These are phyloP conservation scores for Leishmania gerbilli DNA, from an alignment of 208 protist species.

Conservation along the genomic window DNA sequence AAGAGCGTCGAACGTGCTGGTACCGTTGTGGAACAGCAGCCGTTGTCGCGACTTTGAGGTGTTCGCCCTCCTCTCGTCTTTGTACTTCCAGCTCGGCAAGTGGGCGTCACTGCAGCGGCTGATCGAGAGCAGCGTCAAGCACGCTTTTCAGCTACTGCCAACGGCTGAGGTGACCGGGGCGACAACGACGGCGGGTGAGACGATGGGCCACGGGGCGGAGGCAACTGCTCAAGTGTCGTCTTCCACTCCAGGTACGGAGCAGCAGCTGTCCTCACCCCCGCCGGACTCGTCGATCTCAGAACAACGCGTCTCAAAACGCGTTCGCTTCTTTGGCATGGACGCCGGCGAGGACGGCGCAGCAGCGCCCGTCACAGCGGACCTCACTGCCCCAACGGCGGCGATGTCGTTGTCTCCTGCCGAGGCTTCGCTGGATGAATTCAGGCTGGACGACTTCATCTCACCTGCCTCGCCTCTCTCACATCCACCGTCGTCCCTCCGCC, in stretches of 20 bases:
- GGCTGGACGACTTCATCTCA: conserved; percentile 24
- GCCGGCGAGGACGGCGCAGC: conserved; percentile 8
- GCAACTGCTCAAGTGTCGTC: neutral
- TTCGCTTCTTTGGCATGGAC: conserved; percentile 68
- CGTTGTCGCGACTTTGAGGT: conserved; percentile 86
- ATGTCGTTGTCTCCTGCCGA: neutral
- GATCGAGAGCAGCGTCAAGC: conserved; percentile 78
- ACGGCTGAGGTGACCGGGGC: neutral
- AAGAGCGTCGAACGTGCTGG: conserved; percentile 64
- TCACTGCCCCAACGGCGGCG: neutral
- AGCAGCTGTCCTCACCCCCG: neutral
- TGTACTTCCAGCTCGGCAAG: conserved; percentile 90
- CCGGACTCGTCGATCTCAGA: neutral
- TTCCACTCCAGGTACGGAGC: neutral
- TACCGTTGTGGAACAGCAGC: conserved; percentile 81
- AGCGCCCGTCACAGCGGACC: conserved; percentile 1
- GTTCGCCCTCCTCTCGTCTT: conserved; percentile 80
- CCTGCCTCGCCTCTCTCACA: conserved; percentile 8
- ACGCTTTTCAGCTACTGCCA: conserved; percentile 53
- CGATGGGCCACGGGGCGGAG: neutral
- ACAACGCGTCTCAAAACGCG: conserved; percentile 48
- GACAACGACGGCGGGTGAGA: neutral
- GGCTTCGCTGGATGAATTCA: conserved; percentile 25
- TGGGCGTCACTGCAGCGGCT: conserved; percentile 82
- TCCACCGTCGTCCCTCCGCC: neutral